Evolutionary conservation across 2,329 filamentous ascomycete species (phyloP).

Genomic region (Onygena corvina): DNA sequence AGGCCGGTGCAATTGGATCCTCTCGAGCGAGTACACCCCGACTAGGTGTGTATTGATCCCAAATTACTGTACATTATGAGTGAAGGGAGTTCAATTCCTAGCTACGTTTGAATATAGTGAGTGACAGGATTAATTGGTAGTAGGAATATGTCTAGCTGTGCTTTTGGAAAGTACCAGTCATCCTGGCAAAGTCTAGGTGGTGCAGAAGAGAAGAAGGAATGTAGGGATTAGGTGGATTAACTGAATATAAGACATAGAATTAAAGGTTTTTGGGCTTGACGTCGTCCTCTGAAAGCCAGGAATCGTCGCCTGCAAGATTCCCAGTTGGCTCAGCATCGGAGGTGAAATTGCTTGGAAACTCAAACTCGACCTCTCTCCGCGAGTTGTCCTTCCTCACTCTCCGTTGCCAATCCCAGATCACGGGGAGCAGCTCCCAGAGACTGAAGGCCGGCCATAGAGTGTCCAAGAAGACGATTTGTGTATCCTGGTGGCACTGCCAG

Average conservation of each 20-base stretch:
- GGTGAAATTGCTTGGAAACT: background rate
- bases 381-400: conserved; percentile 41
- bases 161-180: no score
- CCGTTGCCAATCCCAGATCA: conserved; percentile 80
- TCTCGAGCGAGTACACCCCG: no score
- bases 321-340: background rate
- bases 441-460: conserved; percentile 95
- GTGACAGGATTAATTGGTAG: no score
- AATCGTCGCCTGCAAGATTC: background rate
- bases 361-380: conserved; percentile 2
- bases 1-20: no score
- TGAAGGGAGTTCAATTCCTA: no score
- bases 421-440: conserved; percentile 82
- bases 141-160: no score
- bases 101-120: no score
- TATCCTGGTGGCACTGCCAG: conserved; percentile 91
- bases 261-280: background rate
- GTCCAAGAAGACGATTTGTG: conserved; percentile 82
- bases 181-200: no score
- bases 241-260: no score
- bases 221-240: no score
- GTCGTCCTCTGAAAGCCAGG: background rate
- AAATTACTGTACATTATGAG: no score
- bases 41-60: no score
- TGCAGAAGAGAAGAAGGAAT: background rate